phyloP scores from a whole-genome alignment of 2,329 filamentous ascomycete species.

The Claviceps cyperi region DNA sequence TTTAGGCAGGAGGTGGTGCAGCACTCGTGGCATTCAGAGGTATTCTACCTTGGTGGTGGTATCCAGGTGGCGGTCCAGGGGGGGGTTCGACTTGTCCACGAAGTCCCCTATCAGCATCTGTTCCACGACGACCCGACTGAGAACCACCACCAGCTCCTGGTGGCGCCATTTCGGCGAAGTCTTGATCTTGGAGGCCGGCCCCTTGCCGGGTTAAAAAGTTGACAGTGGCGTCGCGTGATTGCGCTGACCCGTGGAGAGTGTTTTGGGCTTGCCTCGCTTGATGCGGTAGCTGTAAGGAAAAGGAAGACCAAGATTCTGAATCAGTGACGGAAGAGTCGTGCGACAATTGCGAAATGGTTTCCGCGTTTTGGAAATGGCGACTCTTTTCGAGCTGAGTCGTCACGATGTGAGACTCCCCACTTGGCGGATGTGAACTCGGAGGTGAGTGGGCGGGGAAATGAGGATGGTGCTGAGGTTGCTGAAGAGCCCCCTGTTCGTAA shows the following conservation, averaged over 20 bases:
- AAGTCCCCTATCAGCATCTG: constrained; percentile 33
- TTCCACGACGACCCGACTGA: constrained; percentile 29
- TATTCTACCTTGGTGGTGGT: constrained; percentile 37
- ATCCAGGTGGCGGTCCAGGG: constrained; percentile 33
- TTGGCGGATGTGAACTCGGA: constrained; percentile 19
- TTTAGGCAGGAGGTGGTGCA: constrained; percentile 23
- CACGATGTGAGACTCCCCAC: constrained; percentile 20
- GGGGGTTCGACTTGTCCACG: constrained; percentile 28
- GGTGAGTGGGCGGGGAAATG: constrained; percentile 8
- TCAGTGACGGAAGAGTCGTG: constrained; percentile 44
- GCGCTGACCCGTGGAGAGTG: constrained; percentile 22
- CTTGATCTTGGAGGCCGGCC: constrained; percentile 11
- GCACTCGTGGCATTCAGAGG: constrained; percentile 28
- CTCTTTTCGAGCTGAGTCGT: constrained; percentile 21
- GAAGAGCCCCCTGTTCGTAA: constrained; percentile 18
- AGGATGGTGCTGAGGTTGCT: constrained; percentile 15
- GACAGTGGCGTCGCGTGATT: constrained; percentile 17
- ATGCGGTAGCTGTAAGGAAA: constrained; percentile 29
- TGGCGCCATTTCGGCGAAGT: constrained; percentile 31
- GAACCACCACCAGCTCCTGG: constrained; percentile 24
- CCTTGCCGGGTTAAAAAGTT: not conserved
- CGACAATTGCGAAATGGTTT: constrained; percentile 48
- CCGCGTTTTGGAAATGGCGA: constrained; percentile 31
- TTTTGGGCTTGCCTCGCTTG: constrained; percentile 30
- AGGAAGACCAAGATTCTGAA: constrained; percentile 27